Base-by-base conservation (phyloP, 2,329 filamentous ascomycete genomes). In the Diaporthe sp. region DNA sequence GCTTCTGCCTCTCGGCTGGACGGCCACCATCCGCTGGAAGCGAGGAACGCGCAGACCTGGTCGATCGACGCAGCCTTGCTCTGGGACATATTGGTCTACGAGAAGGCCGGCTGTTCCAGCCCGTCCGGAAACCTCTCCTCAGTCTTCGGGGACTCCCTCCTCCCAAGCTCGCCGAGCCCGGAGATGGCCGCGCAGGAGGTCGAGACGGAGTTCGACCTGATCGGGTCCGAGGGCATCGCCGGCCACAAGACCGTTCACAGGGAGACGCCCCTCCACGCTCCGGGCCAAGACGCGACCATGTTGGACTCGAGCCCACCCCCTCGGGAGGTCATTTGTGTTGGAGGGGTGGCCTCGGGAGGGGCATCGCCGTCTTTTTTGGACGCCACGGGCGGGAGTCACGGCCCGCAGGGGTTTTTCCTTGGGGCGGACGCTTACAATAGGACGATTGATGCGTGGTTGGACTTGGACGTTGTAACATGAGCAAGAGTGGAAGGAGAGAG, bases 381-480 rank as follows among this genome's bases (percentile, higher is more conserved):
- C 9, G 42, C 59, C 2, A 32, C 35, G 42, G 42, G 59, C 25
- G 19, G 27, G 19, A 50, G 10, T 50, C 39, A 65, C 1, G 42
- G 25, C 27, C 59, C 30, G 10, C 39, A 47, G 19, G 25, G 42
- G 17, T 65, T 65, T 17, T 65, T 65, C 13, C 42, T 65, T 17
- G 39, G 39, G n/a, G 59, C 59, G 22, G 59, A 65, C 4, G 59
- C 19, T 50, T 65, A 65, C 6, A 22, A 22, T 7, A 47, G 59
- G 7, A 50, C 59, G 59, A 65, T 50, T 35, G 39, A 65, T 50
- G 59, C 59, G 27, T 65, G 59, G 59, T 22, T 65, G 59, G 59
- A 65, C 27, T 35, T 65, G 59, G 27, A 50, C 2, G 30, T 35
- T 50, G 19, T 35, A 22, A 30, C 19, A 35, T 50, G 19, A 50